Evolutionary conservation across 2,329 filamentous ascomycete species (phyloP), one percentile per base, ranked within the genome.

Genomic region (Byssoonygena ceratinophila): DNA sequence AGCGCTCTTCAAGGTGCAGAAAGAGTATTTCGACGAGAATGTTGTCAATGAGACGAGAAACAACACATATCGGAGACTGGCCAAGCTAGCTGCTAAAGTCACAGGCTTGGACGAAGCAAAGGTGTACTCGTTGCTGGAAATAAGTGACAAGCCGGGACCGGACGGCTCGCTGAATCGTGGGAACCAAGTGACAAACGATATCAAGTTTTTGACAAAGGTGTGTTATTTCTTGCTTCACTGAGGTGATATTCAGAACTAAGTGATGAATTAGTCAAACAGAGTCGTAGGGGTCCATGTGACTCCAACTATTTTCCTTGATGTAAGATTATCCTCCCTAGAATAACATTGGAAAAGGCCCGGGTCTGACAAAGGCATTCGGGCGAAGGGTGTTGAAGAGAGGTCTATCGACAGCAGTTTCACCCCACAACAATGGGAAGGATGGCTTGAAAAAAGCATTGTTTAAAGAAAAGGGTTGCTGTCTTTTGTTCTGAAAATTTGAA

Each of bases 231-330:
- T 52, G 11, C 4, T 16, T 20, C 12, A 6, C 8, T 20, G 14
- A 7, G 16, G 29, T 8, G 5, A n/a, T n/a, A n/a, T n/a, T 22
- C 3, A 11, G 41, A 36, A 9, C 40, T n/a, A 36, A 8, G 29
- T n/a, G 18, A 34, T 18, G 31, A 18, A 37, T 50, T 60, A 76
- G 72, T 70, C 70, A 46, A 76, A 87, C 61, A 75, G 91, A 40
- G 70, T 92, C 59, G 78, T 86, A 7, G 85, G 90, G 11, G 81
- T 95, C 40, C 91, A 97, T 72, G 87, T 96, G 37, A 91, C 87
- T 39, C 91, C 91, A 1, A 96, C 90, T 0, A 88, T 91, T 18
- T 76, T 94, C 46, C 90, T 94, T 67, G 82, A 97, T 68, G 89
- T 58, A 51, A 59, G 58, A 7, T 39, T n/a, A 8, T 44, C 36